Evolutionary conservation across 192 early-diverging fungal species (phyloP).

Genomic region (Coemansia sp.): DNA sequence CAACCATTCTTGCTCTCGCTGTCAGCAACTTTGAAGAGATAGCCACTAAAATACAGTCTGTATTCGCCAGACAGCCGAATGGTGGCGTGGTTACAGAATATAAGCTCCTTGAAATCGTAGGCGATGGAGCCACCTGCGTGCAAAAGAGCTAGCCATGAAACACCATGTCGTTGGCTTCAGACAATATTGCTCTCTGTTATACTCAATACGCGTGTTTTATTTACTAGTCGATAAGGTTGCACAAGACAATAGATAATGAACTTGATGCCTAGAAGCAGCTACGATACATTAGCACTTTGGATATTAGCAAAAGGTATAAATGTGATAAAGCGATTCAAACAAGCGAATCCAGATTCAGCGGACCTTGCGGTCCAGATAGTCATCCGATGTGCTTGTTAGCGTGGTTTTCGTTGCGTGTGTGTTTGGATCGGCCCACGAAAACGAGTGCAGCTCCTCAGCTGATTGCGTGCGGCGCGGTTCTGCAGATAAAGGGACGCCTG

Average conservation of each 20-base stretch:
- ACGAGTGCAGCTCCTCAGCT: background rate
- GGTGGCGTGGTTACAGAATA: constrained; percentile 41
- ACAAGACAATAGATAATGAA: too few relatives aligned
- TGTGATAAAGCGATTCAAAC: background rate
- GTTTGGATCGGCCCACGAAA: background rate
- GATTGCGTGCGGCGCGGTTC: constrained; percentile 9
- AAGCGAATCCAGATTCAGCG: background rate
- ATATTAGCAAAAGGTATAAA: background rate
- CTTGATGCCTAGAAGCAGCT: background rate
- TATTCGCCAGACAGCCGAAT: constrained; percentile 43
- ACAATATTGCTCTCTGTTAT: too few relatives aligned
- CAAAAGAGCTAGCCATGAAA: constrained; percentile 12
- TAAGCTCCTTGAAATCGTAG: constrained; percentile 52
- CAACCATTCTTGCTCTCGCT: constrained; percentile 92
- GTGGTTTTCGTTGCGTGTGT: background rate
- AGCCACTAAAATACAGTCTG: constrained; percentile 54
- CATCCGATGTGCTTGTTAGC: background rate
- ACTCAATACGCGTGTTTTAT: too few relatives aligned
- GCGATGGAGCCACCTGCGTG: constrained; percentile 46
- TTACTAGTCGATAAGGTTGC: too few relatives aligned
- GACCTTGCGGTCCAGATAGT: constrained; percentile 14
- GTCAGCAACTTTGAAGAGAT: constrained; percentile 83
- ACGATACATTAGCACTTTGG: background rate
- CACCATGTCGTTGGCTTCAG: background rate
- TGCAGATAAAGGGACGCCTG: background rate